Evolutionary conservation across 1,284 basidiomycete genomes (phyloP).

Genomic region (Ganoderma resinaceum): DNA sequence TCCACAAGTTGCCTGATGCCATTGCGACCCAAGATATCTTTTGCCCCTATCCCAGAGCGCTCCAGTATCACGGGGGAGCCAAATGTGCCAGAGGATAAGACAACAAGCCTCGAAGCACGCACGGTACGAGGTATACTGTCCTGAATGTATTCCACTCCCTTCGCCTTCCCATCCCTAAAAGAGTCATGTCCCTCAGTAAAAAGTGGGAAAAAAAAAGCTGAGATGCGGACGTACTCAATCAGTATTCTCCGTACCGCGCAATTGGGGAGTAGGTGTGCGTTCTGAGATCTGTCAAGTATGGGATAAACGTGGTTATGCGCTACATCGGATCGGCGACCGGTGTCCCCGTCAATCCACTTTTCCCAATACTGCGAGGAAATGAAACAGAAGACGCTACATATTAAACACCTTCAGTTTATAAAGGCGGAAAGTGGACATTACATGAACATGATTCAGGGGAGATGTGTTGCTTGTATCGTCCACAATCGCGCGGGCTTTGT

Average conservation of each 20-base stretch:
- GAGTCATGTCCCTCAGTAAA: no score
- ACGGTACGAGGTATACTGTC: slow-evolving; percentile 41
- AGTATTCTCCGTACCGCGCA: slow-evolving; percentile 38
- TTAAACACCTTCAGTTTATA: neutral
- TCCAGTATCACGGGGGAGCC: slow-evolving; percentile 40
- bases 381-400: no score
- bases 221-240: slow-evolving; percentile 36
- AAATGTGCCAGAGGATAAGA: slow-evolving; percentile 50
- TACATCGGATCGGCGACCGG: slow-evolving; percentile 63
- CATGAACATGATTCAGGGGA: slow-evolving; percentile 35
- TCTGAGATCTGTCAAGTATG: slow-evolving; percentile 35
- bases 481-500: slow-evolving; percentile 22
- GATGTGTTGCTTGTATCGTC: slow-evolving; percentile 34
- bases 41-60: slow-evolving; percentile 41
- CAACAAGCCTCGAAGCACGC: slow-evolving; percentile 51
- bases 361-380: slow-evolving; percentile 2
- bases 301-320: slow-evolving; percentile 67
- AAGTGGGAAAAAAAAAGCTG: no score
- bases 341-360: slow-evolving; percentile 59
- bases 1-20: slow-evolving; percentile 52
- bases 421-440: slow-evolving; percentile 38
- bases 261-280: slow-evolving; percentile 36
- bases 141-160: slow-evolving; percentile 62
- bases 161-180: slow-evolving; percentile 58
- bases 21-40: slow-evolving; percentile 46